These are phyloP conservation scores for Immersiporthe knoxdaviesiana DNA, from an alignment of 2,329 filamentous ascomycete species.

Conservation along the genomic window DNA sequence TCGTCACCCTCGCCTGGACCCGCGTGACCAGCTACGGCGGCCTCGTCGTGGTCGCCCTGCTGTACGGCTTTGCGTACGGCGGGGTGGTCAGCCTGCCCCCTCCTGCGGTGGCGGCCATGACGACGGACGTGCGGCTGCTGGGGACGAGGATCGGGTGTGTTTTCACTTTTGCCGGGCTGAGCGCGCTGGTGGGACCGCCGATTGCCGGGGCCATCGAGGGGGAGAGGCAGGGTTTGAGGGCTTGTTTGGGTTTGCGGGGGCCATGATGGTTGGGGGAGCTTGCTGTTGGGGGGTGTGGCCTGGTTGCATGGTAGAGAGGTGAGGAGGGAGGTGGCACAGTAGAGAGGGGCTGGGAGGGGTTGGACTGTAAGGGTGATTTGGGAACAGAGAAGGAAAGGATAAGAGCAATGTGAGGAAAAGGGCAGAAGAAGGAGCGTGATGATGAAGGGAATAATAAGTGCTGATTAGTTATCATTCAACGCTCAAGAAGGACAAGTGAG, in stretches of 20 bases:
- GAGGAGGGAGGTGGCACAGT: not conserved
- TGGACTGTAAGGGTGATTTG: too few species aligned
- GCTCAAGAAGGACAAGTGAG: too few species aligned
- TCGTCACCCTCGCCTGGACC: slow-evolving; percentile 43
- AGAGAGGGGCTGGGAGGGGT: too few species aligned
- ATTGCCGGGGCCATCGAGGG: slow-evolving; percentile 35
- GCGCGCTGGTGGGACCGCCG: slow-evolving; percentile 40
- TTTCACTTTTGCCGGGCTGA: slow-evolving; percentile 40
- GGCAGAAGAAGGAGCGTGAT: too few species aligned
- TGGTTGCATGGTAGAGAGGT: slow-evolving; percentile 4
- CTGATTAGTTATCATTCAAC: too few species aligned
- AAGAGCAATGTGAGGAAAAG: too few species aligned
- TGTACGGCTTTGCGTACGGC: slow-evolving; percentile 48
- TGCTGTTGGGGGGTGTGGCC: not conserved
- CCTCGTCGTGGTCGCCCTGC: slow-evolving; percentile 41
- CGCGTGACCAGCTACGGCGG: slow-evolving; percentile 39
- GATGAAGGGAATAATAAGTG: not conserved
- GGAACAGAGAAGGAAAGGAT: not conserved
- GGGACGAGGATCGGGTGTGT: slow-evolving; percentile 48
- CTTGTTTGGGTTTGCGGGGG: slow-evolving; percentile 17
- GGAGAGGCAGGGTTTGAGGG: not conserved
- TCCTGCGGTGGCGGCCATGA: slow-evolving; percentile 44
- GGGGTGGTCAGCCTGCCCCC: slow-evolving; percentile 47
- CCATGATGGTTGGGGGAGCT: slow-evolving; percentile 14
- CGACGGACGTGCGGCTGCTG: slow-evolving; percentile 44